These are phyloP conservation scores for Monosporascus sp. DNA, from an alignment of 2,329 filamentous ascomycete species.

Conservation along the genomic window DNA sequence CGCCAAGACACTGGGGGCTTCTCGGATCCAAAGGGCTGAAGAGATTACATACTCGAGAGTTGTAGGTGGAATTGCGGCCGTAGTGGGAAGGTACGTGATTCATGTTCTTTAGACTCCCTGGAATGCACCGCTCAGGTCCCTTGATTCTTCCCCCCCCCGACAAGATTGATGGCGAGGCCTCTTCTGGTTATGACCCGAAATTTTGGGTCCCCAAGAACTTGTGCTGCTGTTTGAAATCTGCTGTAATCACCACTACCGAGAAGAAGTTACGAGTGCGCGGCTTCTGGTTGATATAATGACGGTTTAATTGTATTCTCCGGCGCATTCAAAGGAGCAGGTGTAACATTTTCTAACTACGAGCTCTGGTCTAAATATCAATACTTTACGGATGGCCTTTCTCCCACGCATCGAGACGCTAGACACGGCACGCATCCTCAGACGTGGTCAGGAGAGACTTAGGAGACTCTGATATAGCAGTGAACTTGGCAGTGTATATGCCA, in stretches of 20 bases:
- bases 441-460: background rate
- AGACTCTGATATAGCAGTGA: background rate
- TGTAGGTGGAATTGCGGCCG: background rate
- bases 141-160: no score
- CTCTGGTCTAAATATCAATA: background rate
- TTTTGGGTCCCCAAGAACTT: background rate
- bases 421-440: background rate
- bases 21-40: background rate
- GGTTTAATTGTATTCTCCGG: background rate
- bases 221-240: background rate
- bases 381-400: background rate
- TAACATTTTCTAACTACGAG: background rate
- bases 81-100: background rate
- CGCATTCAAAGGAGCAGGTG: background rate
- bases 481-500: background rate
- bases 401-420: background rate
- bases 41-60: background rate
- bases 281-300: background rate
- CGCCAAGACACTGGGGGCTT: background rate
- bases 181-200: background rate
- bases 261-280: background rate
- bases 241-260: background rate
- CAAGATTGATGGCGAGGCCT: no score
- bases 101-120: background rate
- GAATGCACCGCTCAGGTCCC: background rate